These are phyloP conservation scores for Citrus inodora DNA, from an alignment of 345 rosid species.

Conservation along the genomic window DNA sequence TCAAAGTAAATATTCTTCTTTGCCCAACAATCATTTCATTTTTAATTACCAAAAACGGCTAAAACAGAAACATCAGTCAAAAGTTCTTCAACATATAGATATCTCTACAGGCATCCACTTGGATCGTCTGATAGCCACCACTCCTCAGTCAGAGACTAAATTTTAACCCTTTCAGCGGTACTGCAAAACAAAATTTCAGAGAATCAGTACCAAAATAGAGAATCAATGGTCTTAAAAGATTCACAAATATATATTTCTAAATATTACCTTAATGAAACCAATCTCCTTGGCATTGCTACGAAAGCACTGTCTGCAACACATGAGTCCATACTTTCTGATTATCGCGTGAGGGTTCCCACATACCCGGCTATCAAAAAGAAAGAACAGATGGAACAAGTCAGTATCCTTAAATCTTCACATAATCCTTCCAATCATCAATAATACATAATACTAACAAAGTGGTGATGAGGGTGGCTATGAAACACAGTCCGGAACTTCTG, in stretches of 20 bases:
- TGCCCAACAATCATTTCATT: background rate
- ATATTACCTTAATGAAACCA: conserved; percentile 60
- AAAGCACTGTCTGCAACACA: conserved; percentile 47
- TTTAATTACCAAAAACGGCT: background rate
- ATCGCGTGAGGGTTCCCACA: conserved; percentile 42
- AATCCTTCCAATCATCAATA: background rate
- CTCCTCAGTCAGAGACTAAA: too few relatives aligned
- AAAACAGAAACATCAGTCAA: background rate
- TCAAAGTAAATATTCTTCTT: background rate
- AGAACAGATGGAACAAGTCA: background rate
- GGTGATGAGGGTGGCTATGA: background rate
- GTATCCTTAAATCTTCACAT: background rate
- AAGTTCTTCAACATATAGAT: background rate
- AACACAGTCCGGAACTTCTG: background rate
- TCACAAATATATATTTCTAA: background rate
- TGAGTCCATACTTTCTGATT: conserved; percentile 43
- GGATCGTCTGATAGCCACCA: background rate
- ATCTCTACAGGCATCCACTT: background rate
- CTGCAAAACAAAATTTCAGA: conserved; percentile 12
- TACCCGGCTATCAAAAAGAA: conserved; percentile 26
- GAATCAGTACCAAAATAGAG: background rate
- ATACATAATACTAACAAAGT: background rate
- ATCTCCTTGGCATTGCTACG: conserved; percentile 42
- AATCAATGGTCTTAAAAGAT: background rate
- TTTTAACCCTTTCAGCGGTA: conserved; percentile 15